Percentiles rank a stretch among this genome's conserved stretches.
Conservation (phyloP, 805 yeast genomes). For the Yamadazyma takamatsuzukensis region DNA sequence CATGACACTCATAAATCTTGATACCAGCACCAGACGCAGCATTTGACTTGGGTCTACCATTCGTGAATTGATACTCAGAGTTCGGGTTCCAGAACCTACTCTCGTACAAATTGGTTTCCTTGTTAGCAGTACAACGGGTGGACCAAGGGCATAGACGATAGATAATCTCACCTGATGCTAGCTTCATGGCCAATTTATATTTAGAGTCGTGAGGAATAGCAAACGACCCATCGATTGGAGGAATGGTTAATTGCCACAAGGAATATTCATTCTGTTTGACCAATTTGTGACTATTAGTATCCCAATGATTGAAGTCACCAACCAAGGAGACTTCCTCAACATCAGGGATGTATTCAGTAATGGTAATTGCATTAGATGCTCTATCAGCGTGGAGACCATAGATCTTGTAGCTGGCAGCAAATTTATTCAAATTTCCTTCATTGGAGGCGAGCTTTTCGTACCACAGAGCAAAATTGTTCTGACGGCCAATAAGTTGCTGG, state of each 20-base stretch:
- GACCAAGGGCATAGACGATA: constrained; percentile 92
- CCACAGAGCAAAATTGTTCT: constrained; percentile 66
- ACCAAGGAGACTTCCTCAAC: constrained; percentile 72
- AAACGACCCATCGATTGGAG: constrained; percentile 51
- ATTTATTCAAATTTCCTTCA: constrained; percentile 56
- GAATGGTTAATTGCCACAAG: constrained; percentile 59
- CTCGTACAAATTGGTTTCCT: constrained; percentile 59
- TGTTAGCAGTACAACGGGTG: constrained; percentile 71
- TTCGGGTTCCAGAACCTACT: constrained; percentile 92
- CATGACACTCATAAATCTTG: constrained; percentile 91
- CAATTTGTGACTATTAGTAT: constrained; percentile 53
- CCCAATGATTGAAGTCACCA: constrained; percentile 93
- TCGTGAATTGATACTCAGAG: constrained; percentile 52
- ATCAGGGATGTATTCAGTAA: constrained; percentile 89
- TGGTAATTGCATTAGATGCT: constrained; percentile 50
- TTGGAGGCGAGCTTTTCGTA: constrained; percentile 45
- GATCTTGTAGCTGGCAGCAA: constrained; percentile 71
- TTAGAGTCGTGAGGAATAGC: constrained; percentile 81
- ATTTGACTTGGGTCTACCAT: constrained; percentile 56
- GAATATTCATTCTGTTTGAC: constrained; percentile 60
- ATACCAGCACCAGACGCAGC: constrained; percentile 44
- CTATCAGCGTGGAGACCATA: constrained; percentile 73
- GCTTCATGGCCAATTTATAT: constrained; percentile 64
- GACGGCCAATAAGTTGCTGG: constrained; percentile 64
- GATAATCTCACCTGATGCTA: constrained; percentile 65